These are phyloP conservation scores for Aspergillus carlsbadensis DNA, from an alignment of 495 filamentous ascomycete species.

Conservation along the genomic window DNA sequence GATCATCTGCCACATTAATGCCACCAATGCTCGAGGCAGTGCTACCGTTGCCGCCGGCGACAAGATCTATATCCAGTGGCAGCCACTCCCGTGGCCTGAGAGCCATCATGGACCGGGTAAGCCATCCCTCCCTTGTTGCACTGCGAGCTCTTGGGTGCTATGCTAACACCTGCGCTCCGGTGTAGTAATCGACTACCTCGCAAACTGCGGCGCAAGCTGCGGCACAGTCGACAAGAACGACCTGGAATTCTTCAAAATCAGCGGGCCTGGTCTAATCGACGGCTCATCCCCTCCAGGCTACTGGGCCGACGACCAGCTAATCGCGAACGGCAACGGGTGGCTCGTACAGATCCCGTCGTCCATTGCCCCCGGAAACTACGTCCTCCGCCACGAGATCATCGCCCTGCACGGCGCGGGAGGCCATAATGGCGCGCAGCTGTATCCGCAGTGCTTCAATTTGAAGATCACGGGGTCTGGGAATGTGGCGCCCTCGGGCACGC, in stretches of 20 bases:
- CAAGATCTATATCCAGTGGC: constrained; percentile 53
- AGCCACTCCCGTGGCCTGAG: constrained; percentile 52
- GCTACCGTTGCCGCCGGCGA: constrained; percentile 50
- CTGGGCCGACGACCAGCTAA: constrained; percentile 62
- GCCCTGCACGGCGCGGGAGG: constrained; percentile 59
- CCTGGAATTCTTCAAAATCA: constrained; percentile 71
- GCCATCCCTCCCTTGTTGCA: no score
- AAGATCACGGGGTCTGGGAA: constrained; percentile 60
- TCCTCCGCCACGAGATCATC: constrained; percentile 70
- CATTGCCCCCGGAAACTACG: constrained; percentile 64
- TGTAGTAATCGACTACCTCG: constrained; percentile 63
- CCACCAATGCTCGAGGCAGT: constrained; percentile 44
- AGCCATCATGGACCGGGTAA: constrained; percentile 55
- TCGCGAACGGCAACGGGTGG: constrained; percentile 61
- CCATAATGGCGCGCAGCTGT: constrained; percentile 62
- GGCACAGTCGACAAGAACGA: constrained; percentile 53
- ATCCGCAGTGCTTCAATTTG: constrained; percentile 70
- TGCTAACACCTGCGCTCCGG: no score
- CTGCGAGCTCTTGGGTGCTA: no score
- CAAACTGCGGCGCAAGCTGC: constrained; percentile 60
- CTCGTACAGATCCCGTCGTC: constrained; percentile 59
- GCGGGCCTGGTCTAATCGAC: constrained; percentile 52
- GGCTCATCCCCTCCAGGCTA: constrained; percentile 43
- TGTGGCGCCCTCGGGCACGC: constrained; percentile 46
- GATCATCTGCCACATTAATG: constrained; percentile 62